Conservation (phyloP, 805 yeast genomes). For the Candida railenensis region DNA sequence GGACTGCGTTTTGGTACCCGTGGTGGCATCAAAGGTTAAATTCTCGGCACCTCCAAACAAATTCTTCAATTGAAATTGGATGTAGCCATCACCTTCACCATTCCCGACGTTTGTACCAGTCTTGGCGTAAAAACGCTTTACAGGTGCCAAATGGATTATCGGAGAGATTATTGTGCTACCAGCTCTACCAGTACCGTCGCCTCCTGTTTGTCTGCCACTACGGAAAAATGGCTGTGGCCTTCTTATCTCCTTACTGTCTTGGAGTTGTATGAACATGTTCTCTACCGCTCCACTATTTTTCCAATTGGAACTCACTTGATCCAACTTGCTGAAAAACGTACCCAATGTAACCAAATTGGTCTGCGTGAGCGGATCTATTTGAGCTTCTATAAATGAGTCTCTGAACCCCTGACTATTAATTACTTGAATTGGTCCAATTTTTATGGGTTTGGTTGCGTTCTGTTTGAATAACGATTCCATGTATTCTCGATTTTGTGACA, state of each 20-base stretch:
- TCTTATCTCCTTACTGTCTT: constrained; percentile 13
- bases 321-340: constrained; percentile 41
- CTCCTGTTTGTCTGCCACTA: background rate
- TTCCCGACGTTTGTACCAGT: constrained; percentile 97
- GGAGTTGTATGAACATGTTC: constrained; percentile 36
- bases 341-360: constrained; percentile 38
- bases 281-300: constrained; percentile 42
- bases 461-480: constrained; percentile 33
- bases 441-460: constrained; percentile 39
- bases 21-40: constrained; percentile 48
- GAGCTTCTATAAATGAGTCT: constrained; percentile 43
- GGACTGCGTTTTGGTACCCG: constrained; percentile 50
- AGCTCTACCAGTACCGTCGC: constrained; percentile 13
- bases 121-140: constrained; percentile 72
- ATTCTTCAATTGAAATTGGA: constrained; percentile 62
- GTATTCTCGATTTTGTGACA: constrained; percentile 30
- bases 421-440: constrained; percentile 44
- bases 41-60: constrained; percentile 59
- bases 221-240: background rate
- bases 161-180: constrained; percentile 25
- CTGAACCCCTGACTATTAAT: constrained; percentile 49
- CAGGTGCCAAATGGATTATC: constrained; percentile 45
- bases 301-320: constrained; percentile 43
- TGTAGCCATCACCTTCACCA: constrained; percentile 94
- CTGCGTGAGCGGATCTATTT: constrained; percentile 45